These are phyloP conservation scores for Ananas comosus DNA, from an alignment of 176 grass and related monocot species.

Conservation along the genomic window DNA sequence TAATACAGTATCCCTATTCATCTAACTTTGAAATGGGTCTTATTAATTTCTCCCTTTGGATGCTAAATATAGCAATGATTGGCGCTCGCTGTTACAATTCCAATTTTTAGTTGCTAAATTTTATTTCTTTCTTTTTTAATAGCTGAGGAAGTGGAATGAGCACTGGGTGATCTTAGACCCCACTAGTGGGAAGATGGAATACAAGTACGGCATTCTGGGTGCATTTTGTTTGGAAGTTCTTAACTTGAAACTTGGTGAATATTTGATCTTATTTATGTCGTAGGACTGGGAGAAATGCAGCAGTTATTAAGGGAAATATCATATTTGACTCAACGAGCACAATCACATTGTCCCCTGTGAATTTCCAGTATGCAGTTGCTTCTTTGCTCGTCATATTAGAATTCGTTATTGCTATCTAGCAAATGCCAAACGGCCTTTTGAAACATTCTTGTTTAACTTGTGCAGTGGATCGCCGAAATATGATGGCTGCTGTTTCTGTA, in stretches of 20 bases:
- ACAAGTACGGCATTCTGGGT: conserved; percentile 53
- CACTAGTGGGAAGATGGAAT: conserved; percentile 86
- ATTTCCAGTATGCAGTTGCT: conserved; percentile 57
- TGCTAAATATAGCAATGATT: no score
- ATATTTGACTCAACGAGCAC: conserved; percentile 61
- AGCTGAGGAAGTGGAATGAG: conserved; percentile 96
- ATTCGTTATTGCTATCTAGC: conserved; percentile 7
- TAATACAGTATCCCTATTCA: no score
- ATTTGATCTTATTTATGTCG: conserved; percentile 23
- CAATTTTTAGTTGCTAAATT: conserved; percentile 2
- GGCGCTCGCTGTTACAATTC: no score
- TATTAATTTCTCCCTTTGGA: no score
- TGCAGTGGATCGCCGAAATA: conserved; percentile 73
- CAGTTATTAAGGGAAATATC: conserved; percentile 42
- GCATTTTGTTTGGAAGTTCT: conserved; percentile 7
- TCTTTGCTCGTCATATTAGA: conserved; percentile 7
- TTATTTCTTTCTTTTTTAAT: conserved; percentile 21
- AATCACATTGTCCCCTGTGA: conserved; percentile 52
- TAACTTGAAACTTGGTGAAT: neutral
- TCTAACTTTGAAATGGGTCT: no score
- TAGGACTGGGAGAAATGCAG: conserved; percentile 56
- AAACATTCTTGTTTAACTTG: conserved; percentile 24
- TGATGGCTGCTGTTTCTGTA: conserved; percentile 89
- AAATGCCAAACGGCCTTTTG: neutral
- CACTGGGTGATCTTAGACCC: conserved; percentile 90